Base-by-base conservation (phyloP, 495 filamentous ascomycete species). In the Neurospora terricola region DNA sequence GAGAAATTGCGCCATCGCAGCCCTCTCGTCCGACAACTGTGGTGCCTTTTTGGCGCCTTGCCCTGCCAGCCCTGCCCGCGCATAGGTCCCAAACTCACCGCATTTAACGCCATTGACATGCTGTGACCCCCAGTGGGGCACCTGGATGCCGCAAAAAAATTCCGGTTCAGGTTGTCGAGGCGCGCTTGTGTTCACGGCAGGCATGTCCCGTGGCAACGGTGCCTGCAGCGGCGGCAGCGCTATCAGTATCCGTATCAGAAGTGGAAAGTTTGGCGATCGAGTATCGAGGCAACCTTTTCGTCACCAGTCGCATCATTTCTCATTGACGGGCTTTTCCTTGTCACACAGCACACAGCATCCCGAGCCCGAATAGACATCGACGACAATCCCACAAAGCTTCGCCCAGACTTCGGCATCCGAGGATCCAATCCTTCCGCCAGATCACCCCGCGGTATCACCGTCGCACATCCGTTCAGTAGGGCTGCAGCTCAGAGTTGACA, bases 1-100 rank as follows among this genome's bases (percentile, higher is more conserved):
- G 72, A 72, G 70, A 76, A 75, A 81, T 81, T 81, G 79, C 79
- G 78, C 78, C 74, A 81, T 81, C 70, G 73, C 76, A 74, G 72
- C 77, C 78, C 74, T 34, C 27, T 34, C 12, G 54, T 62, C 54
- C 27, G 27, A 34, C 27, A 18, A 66, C 12, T 66, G 12, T 62
- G 27, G 54, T 62, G 54, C 27, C 54, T 62, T 62, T 62, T 62
- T 30, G 54, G 54, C 34, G 14, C 54, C 54, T 66, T 66, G 54
- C 27, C 54, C 54, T 27, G 45, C 45, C 10, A 54, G 45, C 45
- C 21, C 45, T 34, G 54, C 54, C 54, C 54, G 54, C 27, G 54
- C 54, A 66, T 66, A 18, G 54, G 76, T 71, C 76, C 48, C 72
- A 71, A 45, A 21, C 70, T 75, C 77, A 73, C 74, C 72, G 70